Base-by-base conservation (phyloP, 2,329 filamentous ascomycete genomes). In the Ceratocystis papillata region DNA sequence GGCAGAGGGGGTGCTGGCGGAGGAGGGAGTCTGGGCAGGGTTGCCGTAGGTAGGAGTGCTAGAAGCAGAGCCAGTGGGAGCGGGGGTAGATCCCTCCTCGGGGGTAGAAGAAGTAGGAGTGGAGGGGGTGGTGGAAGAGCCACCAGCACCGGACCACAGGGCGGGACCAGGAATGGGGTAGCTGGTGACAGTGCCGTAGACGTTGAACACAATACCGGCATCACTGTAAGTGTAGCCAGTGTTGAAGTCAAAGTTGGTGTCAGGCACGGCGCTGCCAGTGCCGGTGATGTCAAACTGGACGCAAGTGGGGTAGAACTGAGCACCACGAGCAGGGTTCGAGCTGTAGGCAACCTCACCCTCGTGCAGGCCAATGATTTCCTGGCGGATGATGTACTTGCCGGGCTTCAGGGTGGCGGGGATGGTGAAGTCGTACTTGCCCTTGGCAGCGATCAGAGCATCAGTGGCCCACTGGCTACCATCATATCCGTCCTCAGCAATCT, bases 151-250 rank as follows among this genome's bases (percentile, higher is more conserved):
- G n/a, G 69, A 68, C 70, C 73, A 76, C 70, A 76, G 70, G 20
- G 69, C 70, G 25, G 74, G 74, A 62, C 75, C 75, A 67, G 75
- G 74, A 64, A 76, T 75, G 28, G 68, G 17, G 72, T 77, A 76
- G 70, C 61, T 71, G 55, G 69, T 68, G 69, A 66, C 65, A 48
- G 64, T 64, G 63, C 63, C 68, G 79, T 86, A 86, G 74, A 87
- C 79, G 78, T 81, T 82, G 78, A 85, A 75, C 68, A 77, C 70
- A 71, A 87, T 83, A 67, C 84, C 84, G 12, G 80, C 73, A 72
- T 86, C 83, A 65, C 76, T 74, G 70, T 77, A 75, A 64, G 76
- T 83, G 79, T 87, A 87, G 67, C 83, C 83, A 37, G 74, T 71
- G 37, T 79, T 76, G 72, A 81, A 77, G 72, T 78, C 75, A 65